Evolutionary conservation across 2,329 filamentous ascomycete species (phyloP).

Genomic region (Calonectria ilicicola): DNA sequence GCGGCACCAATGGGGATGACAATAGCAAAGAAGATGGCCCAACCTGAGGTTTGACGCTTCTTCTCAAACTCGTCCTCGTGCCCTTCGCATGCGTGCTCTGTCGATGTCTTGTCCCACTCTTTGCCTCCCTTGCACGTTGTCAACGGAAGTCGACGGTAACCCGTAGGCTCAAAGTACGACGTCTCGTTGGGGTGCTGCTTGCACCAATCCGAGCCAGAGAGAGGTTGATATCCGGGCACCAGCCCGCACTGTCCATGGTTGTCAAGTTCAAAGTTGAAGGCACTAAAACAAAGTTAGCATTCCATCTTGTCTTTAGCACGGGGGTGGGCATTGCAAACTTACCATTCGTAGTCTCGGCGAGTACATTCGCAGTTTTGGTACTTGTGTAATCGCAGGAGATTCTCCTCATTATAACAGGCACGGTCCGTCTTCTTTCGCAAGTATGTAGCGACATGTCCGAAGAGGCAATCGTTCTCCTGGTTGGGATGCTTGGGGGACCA

Average conservation of each 20-base stretch:
- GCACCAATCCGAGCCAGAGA: constrained; percentile 64
- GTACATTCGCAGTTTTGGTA: constrained; percentile 87
- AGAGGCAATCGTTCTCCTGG: constrained; percentile 84
- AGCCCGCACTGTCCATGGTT: constrained; percentile 81
- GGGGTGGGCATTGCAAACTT: constrained; percentile 48
- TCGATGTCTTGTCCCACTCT: constrained; percentile 77
- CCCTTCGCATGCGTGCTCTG: constrained; percentile 72
- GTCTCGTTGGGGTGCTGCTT: constrained; percentile 72
- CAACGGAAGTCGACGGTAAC: constrained; percentile 89
- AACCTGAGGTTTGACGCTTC: constrained; percentile 76
- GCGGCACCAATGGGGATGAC: constrained; percentile 80
- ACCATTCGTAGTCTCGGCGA: constrained; percentile 93
- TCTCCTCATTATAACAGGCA: constrained; percentile 85
- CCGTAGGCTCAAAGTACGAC: constrained; percentile 87
- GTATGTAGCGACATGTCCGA: constrained; percentile 91
- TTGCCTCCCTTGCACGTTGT: constrained; percentile 85
- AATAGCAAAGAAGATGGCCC: constrained; percentile 88
- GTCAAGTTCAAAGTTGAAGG: constrained; percentile 92
- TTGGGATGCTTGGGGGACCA: constrained; percentile 91
- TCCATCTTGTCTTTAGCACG: not conserved
- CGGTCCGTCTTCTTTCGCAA: constrained; percentile 86
- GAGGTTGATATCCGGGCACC: constrained; percentile 77
- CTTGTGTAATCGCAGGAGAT: constrained; percentile 77
- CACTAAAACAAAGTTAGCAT: constrained; percentile 63
- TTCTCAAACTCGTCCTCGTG: constrained; percentile 85